Evolutionary conservation across 164 flowering plant genomes (phyloP).

Genomic region (Malania oleifera): DNA sequence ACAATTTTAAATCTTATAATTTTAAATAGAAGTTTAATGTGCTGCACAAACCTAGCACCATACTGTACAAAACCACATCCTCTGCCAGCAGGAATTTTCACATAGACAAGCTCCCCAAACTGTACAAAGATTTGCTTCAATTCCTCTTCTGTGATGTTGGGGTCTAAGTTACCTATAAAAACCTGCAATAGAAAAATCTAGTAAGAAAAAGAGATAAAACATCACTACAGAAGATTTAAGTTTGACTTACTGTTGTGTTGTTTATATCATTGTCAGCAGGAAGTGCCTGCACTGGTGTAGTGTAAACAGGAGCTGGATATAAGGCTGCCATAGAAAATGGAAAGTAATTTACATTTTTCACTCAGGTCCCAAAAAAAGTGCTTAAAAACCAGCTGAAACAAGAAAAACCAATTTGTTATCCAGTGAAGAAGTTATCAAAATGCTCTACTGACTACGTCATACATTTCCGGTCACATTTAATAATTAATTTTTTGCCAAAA

Average conservation of each 20-base stretch:
- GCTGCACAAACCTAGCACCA: slow-evolving; percentile 52
- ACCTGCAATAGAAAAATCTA: slow-evolving; percentile 47
- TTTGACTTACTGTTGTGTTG: slow-evolving; percentile 79
- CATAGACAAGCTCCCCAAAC: slow-evolving; percentile 81
- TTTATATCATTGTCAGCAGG: slow-evolving; percentile 71
- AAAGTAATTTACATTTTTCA: not conserved
- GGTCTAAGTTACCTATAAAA: slow-evolving; percentile 85
- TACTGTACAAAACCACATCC: slow-evolving; percentile 95
- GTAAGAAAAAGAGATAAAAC: slow-evolving; percentile 7
- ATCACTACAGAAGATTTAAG: not conserved
- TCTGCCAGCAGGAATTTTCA: slow-evolving; percentile 70
- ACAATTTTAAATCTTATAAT: too few species aligned
- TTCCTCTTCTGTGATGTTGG: slow-evolving; percentile 85
- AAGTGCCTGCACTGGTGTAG: slow-evolving; percentile 52
- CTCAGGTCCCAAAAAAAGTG: not conserved
- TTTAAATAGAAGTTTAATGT: slow-evolving; percentile 8
- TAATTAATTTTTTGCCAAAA: too few species aligned
- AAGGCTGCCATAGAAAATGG: slow-evolving; percentile 39
- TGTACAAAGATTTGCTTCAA: slow-evolving; percentile 72
- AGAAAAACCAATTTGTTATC: too few species aligned
- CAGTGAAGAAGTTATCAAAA: too few species aligned
- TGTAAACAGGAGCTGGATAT: slow-evolving; percentile 68
- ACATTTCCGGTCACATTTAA: too few species aligned
- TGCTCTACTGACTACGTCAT: too few species aligned
- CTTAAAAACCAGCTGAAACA: not conserved